Conservation (phyloP, 208 protist species). For the Trypanosoma rangeli region DNA sequence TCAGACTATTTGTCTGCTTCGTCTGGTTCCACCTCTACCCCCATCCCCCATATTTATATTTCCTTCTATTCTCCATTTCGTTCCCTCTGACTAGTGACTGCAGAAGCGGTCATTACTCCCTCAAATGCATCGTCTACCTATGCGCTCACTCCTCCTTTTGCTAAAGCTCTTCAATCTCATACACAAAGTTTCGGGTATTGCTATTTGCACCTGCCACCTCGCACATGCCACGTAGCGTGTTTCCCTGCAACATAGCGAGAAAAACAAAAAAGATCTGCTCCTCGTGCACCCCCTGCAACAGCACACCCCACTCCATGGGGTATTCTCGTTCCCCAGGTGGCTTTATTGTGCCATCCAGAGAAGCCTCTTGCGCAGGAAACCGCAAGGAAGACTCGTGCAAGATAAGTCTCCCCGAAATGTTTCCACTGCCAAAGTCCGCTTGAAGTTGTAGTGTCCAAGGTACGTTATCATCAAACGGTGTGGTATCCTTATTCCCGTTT, state of each 20-base stretch:
- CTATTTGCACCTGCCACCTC: slow-evolving; percentile 46
- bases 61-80: too few relatives aligned
- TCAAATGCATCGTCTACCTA: neutral
- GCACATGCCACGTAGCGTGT: slow-evolving; percentile 81
- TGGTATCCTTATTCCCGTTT: slow-evolving; percentile 53
- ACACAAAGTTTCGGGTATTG: slow-evolving; percentile 80
- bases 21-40: too few relatives aligned
- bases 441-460: slow-evolving; percentile 74
- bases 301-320: slow-evolving; percentile 86
- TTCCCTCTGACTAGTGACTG: too few relatives aligned
- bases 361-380: slow-evolving; percentile 73
- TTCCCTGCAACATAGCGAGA: slow-evolving; percentile 79
- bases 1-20: too few relatives aligned
- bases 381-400: slow-evolving; percentile 55
- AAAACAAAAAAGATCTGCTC: slow-evolving; percentile 83
- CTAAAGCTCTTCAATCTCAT: slow-evolving; percentile 84
- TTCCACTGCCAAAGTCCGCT: slow-evolving; percentile 66
- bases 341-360: slow-evolving; percentile 81
- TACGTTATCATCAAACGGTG: slow-evolving; percentile 84
- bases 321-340: slow-evolving; percentile 76
- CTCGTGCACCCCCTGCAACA: slow-evolving; percentile 47
- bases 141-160: neutral
- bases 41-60: too few relatives aligned
- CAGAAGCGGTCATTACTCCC: neutral
- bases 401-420: slow-evolving; percentile 68